Evolutionary conservation across 1,139 yeast species (phyloP).

Genomic region (Zygoascus hellenicus): DNA sequence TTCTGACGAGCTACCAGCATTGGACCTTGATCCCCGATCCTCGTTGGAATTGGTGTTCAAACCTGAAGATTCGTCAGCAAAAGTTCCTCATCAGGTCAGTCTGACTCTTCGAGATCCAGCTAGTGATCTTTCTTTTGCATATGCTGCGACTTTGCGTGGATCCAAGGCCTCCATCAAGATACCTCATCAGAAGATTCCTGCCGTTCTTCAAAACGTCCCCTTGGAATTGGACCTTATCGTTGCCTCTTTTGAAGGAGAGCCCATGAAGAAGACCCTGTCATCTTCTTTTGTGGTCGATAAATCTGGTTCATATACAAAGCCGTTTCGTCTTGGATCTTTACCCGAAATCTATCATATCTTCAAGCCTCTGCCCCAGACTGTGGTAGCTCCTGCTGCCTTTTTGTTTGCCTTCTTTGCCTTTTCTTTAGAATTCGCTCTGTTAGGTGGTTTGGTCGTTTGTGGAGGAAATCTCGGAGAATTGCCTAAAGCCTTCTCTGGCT

Average conservation of each 20-base stretch:
- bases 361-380: constrained; percentile 50
- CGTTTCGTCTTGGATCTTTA: constrained; percentile 36
- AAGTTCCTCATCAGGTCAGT: constrained; percentile 29
- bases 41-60: constrained; percentile 23
- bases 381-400: constrained; percentile 50
- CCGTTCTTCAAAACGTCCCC: constrained; percentile 21
- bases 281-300: constrained; percentile 15
- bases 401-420: constrained; percentile 46
- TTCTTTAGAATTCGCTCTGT: constrained; percentile 31
- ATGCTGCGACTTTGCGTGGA: constrained; percentile 22
- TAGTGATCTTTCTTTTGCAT: constrained; percentile 24
- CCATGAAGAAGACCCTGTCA: constrained; percentile 16
- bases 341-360: constrained; percentile 72
- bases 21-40: constrained; percentile 16
- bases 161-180: constrained; percentile 29
- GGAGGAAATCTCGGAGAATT: constrained; percentile 21
- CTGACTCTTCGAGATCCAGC: constrained; percentile 23
- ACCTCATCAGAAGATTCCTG: constrained; percentile 29
- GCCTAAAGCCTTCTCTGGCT: constrained; percentile 26
- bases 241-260: constrained; percentile 24
- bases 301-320: constrained; percentile 12
- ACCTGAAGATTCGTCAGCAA: constrained; percentile 19
- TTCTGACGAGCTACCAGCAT: constrained; percentile 7
- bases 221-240: constrained; percentile 24
- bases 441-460: constrained; percentile 25